These are phyloP conservation scores for Primulina huaijiensis DNA, from an alignment of 257 asterid genomes.

Conservation along the genomic window DNA sequence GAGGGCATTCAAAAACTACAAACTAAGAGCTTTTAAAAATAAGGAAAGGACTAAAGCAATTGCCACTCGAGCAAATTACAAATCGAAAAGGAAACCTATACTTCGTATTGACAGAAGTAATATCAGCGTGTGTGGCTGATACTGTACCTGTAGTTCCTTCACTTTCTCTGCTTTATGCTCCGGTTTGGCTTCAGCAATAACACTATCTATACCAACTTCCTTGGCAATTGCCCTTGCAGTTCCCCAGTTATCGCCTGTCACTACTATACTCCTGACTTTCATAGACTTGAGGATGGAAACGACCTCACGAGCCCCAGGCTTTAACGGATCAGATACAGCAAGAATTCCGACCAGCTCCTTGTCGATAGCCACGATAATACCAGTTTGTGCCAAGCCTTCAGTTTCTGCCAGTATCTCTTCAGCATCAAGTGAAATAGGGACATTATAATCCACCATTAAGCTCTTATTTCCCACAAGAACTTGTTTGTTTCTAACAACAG, in stretches of 20 bases:
- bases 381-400: conserved; percentile 63
- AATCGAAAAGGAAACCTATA: too few relatives aligned
- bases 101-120: too few relatives aligned
- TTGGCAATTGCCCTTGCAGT: conserved; percentile 75
- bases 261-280: conserved; percentile 52
- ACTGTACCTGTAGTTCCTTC: conserved; percentile 63
- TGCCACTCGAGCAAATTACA: too few relatives aligned
- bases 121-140: too few relatives aligned
- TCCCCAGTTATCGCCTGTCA: conserved; percentile 85
- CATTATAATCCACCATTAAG: conserved; percentile 45
- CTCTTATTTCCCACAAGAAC: conserved; percentile 74
- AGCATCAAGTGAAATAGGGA: conserved; percentile 50
- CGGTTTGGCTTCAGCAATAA: conserved; percentile 78
- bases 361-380: conserved; percentile 63
- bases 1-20: too few relatives aligned
- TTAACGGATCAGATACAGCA: conserved; percentile 67
- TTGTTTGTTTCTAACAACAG: conserved; percentile 57
- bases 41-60: too few relatives aligned
- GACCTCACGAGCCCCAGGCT: conserved; percentile 66
- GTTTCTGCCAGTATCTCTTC: conserved; percentile 60
- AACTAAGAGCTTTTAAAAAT: too few relatives aligned
- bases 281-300: conserved; percentile 61
- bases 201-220: conserved; percentile 61
- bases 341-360: conserved; percentile 57
- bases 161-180: conserved; percentile 72